phyloP scores from a whole-genome alignment of 225 moss, liverwort and hornwort species.

The Pseudisothecium myosuroides region DNA sequence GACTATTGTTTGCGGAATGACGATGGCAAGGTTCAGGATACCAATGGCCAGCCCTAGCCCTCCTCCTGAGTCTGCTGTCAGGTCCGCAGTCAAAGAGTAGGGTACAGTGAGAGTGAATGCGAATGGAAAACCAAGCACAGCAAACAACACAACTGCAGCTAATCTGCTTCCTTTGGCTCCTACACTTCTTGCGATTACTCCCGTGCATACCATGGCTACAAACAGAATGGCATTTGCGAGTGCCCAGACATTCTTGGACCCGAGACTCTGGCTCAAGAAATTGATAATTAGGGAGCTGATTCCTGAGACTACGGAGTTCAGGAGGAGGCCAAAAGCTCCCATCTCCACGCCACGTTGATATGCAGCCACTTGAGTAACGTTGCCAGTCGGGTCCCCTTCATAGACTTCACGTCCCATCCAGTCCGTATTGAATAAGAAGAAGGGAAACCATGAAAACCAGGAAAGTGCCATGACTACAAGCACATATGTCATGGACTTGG shows the following conservation, averaged over 20 bases:
- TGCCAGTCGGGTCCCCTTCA: conserved; percentile 43
- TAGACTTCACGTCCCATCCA: conserved; percentile 90
- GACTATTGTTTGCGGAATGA: conserved; percentile 65
- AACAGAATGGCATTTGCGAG: conserved; percentile 49
- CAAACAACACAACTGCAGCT: conserved; percentile 46
- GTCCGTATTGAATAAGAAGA: conserved; percentile 7
- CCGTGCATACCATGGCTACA: conserved; percentile 53
- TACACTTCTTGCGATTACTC: conserved; percentile 32
- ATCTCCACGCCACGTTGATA: conserved; percentile 52
- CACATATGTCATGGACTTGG: conserved; percentile 52
- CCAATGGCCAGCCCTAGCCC: conserved; percentile 82
- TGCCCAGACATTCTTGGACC: conserved; percentile 75
- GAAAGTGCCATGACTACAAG: conserved; percentile 70
- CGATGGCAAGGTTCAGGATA: conserved; percentile 76
- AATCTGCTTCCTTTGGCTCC: conserved; percentile 9
- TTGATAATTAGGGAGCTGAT: conserved; percentile 50
- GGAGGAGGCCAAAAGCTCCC: conserved; percentile 70
- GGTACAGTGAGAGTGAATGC: conserved; percentile 76
- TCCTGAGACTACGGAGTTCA: conserved; percentile 62
- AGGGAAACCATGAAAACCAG: conserved; percentile 82
- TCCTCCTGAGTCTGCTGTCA: conserved; percentile 67
- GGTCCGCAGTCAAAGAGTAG: conserved; percentile 48
- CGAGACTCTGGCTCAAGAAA: conserved; percentile 29
- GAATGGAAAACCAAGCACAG: conserved; percentile 68
- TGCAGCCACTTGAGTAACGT: background rate